phyloP scores from a whole-genome alignment of 257 asterid species.

The Jaltomata sinuosa region DNA sequence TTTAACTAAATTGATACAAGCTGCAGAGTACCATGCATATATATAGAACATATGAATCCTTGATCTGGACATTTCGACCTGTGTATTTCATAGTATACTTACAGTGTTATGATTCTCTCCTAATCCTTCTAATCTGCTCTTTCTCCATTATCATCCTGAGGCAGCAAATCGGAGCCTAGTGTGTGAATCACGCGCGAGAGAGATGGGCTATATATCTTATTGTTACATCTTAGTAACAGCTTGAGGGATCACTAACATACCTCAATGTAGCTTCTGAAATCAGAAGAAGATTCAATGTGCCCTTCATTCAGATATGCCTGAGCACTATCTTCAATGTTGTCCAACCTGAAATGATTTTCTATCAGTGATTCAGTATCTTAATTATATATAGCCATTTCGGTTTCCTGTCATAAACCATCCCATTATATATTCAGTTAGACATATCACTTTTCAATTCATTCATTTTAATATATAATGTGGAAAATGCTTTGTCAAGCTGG shows the following conservation, averaged over 20 bases:
- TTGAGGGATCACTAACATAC: conserved; percentile 21
- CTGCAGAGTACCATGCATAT: not conserved
- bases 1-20: not conserved
- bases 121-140: not conserved
- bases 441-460: not conserved
- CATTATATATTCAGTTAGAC: not conserved
- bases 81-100: not conserved
- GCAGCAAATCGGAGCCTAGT: not conserved
- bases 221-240: not conserved
- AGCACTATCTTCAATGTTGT: conserved; percentile 77
- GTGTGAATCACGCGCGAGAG: not conserved
- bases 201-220: not conserved
- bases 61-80: not conserved
- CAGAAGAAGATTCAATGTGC: conserved; percentile 53
- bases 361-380: not conserved
- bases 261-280: conserved; percentile 52
- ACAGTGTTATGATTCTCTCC: not conserved
- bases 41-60: not conserved
- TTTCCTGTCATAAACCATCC: not conserved
- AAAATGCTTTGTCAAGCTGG: not conserved
- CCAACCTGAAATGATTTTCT: conserved; percentile 50
- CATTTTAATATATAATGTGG: not conserved
- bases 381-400: not conserved
- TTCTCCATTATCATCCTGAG: not conserved
- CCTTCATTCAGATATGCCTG: conserved; percentile 63